phyloP scores from a whole-genome alignment of 352 stramenopile species.

The Pythium grandisporangium region DNA sequence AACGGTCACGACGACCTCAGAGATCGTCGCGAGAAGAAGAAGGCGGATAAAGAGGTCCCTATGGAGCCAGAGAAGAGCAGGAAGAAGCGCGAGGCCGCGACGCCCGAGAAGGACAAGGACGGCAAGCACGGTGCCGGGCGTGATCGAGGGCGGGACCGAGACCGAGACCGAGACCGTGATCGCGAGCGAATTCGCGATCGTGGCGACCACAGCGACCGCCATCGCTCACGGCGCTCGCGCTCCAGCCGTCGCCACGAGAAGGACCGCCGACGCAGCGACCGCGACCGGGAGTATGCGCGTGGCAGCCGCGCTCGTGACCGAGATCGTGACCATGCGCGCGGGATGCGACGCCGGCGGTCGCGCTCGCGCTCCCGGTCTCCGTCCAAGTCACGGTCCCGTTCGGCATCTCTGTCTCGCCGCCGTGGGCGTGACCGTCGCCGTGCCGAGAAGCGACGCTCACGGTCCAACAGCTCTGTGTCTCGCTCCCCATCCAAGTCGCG shows the following conservation, averaged over 20 bases:
- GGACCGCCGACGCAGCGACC: constrained; percentile 11
- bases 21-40: constrained; percentile 6
- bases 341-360: constrained; percentile 10
- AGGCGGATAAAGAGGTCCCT: no score
- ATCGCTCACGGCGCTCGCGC: constrained; percentile 15
- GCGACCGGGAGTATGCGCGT: constrained; percentile 16
- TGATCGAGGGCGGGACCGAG: constrained; percentile 6
- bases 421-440: constrained; percentile 14
- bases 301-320: constrained; percentile 15
- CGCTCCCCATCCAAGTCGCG: not conserved
- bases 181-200: not conserved
- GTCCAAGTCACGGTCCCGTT: constrained; percentile 15
- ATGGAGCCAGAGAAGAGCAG: constrained; percentile 7
- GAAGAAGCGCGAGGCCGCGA: constrained; percentile 2
- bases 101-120: constrained; percentile 10
- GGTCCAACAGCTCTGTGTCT: not conserved
- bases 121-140: constrained; percentile 1
- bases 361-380: constrained; percentile 6
- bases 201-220: constrained; percentile 4
- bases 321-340: constrained; percentile 18
- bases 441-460: no score
- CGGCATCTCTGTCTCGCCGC: constrained; percentile 21
- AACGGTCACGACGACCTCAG: constrained; percentile 11
- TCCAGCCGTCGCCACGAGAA: constrained; percentile 10
- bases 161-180: constrained; percentile 5